Percentiles rank a stretch among this genome's conserved stretches.
These are phyloP conservation scores for Trypanosoma boissoni DNA, from an alignment of 208 protist genomes.

Conservation along the genomic window DNA sequence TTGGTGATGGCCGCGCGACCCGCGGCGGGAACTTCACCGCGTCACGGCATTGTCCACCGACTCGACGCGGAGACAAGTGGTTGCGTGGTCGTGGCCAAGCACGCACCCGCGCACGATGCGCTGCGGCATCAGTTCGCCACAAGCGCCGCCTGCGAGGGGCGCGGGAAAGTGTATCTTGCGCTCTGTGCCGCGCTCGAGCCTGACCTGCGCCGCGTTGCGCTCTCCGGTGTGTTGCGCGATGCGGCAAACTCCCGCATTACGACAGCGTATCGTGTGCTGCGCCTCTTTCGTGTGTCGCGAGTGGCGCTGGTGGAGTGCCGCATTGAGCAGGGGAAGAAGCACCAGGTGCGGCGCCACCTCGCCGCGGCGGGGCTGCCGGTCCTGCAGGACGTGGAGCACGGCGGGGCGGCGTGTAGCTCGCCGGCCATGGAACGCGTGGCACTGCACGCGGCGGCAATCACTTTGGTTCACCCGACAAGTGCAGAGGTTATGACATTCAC, in stretches of 20 bases:
- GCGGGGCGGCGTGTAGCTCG: slow-evolving; percentile 57
- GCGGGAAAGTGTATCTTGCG: slow-evolving; percentile 67
- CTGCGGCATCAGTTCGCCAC: slow-evolving; percentile 84
- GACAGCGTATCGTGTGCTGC: slow-evolving; percentile 58
- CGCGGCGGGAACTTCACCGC: slow-evolving; percentile 46
- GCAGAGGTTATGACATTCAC: slow-evolving; percentile 33
- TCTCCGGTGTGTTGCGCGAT: slow-evolving; percentile 47
- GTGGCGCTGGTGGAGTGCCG: slow-evolving; percentile 72
- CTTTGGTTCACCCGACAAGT: slow-evolving; percentile 60
- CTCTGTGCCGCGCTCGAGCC: slow-evolving; percentile 75
- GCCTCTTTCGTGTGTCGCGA: slow-evolving; percentile 41
- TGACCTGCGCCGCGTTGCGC: slow-evolving; percentile 39
- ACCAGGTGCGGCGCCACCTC: slow-evolving; percentile 83
- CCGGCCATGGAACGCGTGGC: slow-evolving; percentile 63
- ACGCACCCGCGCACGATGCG: slow-evolving; percentile 37
- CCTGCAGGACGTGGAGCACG: slow-evolving; percentile 78
- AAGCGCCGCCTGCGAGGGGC: slow-evolving; percentile 51
- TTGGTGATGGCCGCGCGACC: slow-evolving; percentile 22
- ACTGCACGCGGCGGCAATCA: slow-evolving; percentile 59
- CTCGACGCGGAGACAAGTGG: slow-evolving; percentile 79
- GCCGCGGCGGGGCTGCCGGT: slow-evolving; percentile 67
- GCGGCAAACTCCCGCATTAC: slow-evolving; percentile 44
- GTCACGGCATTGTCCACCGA: slow-evolving; percentile 80
- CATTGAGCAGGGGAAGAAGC: slow-evolving; percentile 84
- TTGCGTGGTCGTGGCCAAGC: slow-evolving; percentile 70